These are phyloP conservation scores for Pythium aristosporum DNA, from an alignment of 352 stramenopile genomes.

Conservation along the genomic window DNA sequence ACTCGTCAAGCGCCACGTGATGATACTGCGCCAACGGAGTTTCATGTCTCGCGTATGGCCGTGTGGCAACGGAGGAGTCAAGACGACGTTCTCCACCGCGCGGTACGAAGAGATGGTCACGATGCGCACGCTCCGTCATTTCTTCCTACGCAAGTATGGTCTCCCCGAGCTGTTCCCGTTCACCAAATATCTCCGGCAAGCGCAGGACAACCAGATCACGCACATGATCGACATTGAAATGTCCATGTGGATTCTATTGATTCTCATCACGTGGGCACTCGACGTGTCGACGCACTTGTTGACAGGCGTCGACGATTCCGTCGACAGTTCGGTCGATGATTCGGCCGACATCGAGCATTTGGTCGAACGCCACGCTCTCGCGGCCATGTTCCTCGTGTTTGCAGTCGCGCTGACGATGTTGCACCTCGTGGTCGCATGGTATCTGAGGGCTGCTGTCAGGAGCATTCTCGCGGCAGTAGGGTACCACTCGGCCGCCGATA, in stretches of 20 bases:
- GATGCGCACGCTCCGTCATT: slow-evolving; percentile 21
- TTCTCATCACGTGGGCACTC: slow-evolving; percentile 18
- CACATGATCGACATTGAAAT: slow-evolving; percentile 73
- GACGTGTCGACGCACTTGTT: slow-evolving; percentile 5
- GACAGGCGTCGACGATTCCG: not conserved
- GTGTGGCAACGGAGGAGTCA: not conserved
- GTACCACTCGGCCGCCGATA: slow-evolving; percentile 14
- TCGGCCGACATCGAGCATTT: not conserved
- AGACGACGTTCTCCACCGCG: slow-evolving; percentile 3
- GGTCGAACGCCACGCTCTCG: slow-evolving; percentile 14
- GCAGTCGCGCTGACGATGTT: slow-evolving; percentile 14
- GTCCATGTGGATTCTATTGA: slow-evolving; percentile 39
- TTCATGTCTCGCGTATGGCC: slow-evolving; percentile 11
- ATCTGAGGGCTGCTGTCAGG: slow-evolving; percentile 7
- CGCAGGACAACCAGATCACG: slow-evolving; percentile 63
- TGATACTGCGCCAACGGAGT: slow-evolving; percentile 8
- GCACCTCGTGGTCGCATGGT: slow-evolving; percentile 12
- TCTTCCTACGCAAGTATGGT: slow-evolving; percentile 22
- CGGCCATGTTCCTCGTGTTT: slow-evolving; percentile 21
- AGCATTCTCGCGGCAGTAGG: slow-evolving; percentile 10
- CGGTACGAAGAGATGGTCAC: slow-evolving; percentile 19
- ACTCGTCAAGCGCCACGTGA: slow-evolving; percentile 23
- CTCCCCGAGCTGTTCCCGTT: slow-evolving; percentile 41
- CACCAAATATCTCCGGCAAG: slow-evolving; percentile 31
- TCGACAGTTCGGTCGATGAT: too few species aligned